These are phyloP conservation scores for Pythium oligandrum DNA, from an alignment of 352 stramenopile genomes.

Conservation along the genomic window DNA sequence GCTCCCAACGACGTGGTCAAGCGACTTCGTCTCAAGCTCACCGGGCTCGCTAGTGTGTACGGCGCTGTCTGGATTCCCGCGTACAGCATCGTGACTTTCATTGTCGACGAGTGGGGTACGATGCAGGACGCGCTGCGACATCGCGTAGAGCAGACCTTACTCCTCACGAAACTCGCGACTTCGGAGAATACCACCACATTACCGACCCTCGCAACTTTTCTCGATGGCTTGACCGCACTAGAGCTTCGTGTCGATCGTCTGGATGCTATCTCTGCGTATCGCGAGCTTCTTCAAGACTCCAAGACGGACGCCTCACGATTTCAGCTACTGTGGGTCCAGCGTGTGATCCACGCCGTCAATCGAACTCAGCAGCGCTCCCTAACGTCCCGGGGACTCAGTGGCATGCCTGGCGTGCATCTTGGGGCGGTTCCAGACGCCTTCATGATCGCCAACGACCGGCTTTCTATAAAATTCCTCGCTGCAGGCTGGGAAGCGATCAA, in stretches of 20 bases:
- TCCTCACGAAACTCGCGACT: not conserved
- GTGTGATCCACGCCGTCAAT: not conserved
- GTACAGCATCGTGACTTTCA: constrained; percentile 38
- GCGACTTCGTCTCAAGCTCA: constrained; percentile 33
- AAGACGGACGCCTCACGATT: not conserved
- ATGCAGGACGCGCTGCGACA: constrained; percentile 21
- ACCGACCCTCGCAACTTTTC: constrained; percentile 21
- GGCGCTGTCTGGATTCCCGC: constrained; percentile 48
- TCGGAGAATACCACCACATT: too few relatives aligned
- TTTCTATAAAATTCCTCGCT: constrained; percentile 31
- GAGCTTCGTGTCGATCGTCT: constrained; percentile 26
- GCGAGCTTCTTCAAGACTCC: constrained; percentile 20
- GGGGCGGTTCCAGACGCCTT: constrained; percentile 27
- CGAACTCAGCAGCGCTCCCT: not conserved
- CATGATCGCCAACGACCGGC: constrained; percentile 18
- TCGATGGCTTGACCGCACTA: constrained; percentile 23
- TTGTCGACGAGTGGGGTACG: constrained; percentile 43
- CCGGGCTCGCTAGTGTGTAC: constrained; percentile 42
- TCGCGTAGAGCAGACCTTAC: constrained; percentile 21
- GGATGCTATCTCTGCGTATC: constrained; percentile 30
- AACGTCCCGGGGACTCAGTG: not conserved
- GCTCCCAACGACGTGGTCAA: constrained; percentile 35
- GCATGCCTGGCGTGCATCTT: constrained; percentile 23
- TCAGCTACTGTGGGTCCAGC: not conserved
- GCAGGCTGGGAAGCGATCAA: constrained; percentile 42